Base-by-base conservation (phyloP, 2,329 filamentous ascomycete species). In the Dichotomopilus funicola region DNA sequence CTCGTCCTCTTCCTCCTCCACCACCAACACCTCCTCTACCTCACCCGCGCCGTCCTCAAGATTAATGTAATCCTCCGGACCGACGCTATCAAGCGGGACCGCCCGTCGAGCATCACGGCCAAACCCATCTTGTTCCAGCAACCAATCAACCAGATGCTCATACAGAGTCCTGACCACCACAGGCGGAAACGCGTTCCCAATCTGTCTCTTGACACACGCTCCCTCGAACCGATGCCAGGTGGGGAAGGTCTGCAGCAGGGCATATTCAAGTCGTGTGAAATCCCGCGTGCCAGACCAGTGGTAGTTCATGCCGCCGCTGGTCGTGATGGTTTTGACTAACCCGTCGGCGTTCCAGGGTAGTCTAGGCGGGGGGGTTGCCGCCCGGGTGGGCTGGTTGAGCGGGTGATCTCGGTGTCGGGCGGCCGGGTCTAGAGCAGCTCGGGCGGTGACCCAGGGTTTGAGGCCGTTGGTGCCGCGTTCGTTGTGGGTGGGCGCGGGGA, bases 121-220 rank as follows among this genome's bases (percentile, higher is more conserved):
- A 1, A 75, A 64, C 0, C 70, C 66, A 53, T 82, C 79, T 19
- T 72, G 64, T 1, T 66, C 59, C 11, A 79, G 65, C 1, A 83
- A 64, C 70, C 74, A 79, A 6, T 66, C 59, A 13, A 74, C 67
- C 7, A 83, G 62, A 49, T 80, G 76, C n/a, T 66, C 64, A 58
- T 78, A 81, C 0, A 83, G 63, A 0, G 75, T 68, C 33, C 70
- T 69, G 2, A 81, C 81, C 0, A 79, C 77, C 34, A 72, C 72
- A 0, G 88, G 82, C 0, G 89, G 87, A 12, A 92, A 89, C 0
- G 88, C 89, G 64, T 94, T 92, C 0, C 89, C 89, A 59, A 92
- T 88, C 66, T 91, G 87, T 59, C 75, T 78, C 61, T 79, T 79
- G 12, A 81, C 71, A 11, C 68, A 66, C 0, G 0, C 70, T 71